phyloP scores from a whole-genome alignment of 257 asterid genomes.

The Solanum bukasovii region DNA sequence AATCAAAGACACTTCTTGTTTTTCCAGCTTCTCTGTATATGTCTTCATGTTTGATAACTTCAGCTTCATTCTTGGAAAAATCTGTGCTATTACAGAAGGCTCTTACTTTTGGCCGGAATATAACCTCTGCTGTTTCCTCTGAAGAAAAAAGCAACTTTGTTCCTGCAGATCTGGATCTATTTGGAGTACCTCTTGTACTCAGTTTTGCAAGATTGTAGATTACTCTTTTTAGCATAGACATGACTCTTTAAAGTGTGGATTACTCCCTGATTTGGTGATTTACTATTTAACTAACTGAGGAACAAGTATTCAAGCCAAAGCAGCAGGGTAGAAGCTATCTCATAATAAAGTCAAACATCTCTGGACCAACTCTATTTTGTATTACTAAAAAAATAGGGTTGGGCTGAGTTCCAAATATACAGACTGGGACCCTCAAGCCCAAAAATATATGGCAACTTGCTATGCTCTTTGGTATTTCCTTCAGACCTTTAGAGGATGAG shows the following conservation, averaged over 20 bases:
- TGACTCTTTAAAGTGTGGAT: background rate
- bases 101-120: background rate
- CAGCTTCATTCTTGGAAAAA: background rate
- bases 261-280: background rate
- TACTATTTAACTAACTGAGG: background rate
- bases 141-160: background rate
- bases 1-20: conserved; percentile 1
- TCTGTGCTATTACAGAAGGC: background rate
- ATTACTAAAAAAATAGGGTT: background rate
- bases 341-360: background rate
- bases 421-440: background rate
- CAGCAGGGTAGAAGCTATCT: background rate
- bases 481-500: background rate
- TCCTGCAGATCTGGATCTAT: background rate
- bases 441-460: background rate
- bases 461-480: background rate
- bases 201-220: background rate
- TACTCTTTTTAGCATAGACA: background rate
- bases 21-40: background rate
- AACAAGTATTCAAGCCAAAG: background rate
- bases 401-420: background rate
- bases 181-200: background rate
- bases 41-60: background rate
- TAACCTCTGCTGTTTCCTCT: background rate
- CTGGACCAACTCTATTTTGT: background rate